Evolutionary conservation across 2,329 filamentous ascomycete genomes (phyloP).

Genomic region (Sclerotinia subarctica): DNA sequence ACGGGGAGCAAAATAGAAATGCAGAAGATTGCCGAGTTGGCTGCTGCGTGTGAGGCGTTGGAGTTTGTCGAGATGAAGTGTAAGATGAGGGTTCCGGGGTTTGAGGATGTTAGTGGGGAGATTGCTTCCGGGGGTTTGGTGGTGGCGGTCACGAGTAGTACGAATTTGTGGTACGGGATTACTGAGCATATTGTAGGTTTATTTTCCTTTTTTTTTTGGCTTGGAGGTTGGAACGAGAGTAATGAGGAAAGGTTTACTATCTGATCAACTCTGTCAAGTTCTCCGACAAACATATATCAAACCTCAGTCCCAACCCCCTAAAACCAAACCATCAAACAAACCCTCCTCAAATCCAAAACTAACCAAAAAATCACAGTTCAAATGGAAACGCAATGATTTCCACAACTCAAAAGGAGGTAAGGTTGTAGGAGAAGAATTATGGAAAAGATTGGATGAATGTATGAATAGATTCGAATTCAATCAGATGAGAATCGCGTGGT

Average conservation of each 20-base stretch:
- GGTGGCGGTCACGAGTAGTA: slow-evolving; percentile 15
- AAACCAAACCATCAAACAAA: background rate
- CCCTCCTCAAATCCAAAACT: background rate
- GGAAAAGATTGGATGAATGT: slow-evolving; percentile 8
- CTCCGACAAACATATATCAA: background rate
- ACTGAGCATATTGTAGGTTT: slow-evolving; percentile 19
- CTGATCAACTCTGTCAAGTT: no score
- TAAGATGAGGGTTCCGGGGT: background rate
- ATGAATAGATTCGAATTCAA: slow-evolving; percentile 15
- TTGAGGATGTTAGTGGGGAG: slow-evolving; percentile 13
- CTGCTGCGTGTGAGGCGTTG: slow-evolving; percentile 10
- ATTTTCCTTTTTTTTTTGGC: background rate
- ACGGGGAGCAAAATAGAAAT: background rate
- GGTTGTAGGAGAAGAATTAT: slow-evolving; percentile 12
- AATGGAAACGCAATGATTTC: slow-evolving; percentile 20
- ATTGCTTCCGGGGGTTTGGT: background rate
- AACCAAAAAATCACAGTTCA: slow-evolving; percentile 11
- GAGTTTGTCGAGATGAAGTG: slow-evolving; percentile 18
- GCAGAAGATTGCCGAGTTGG: slow-evolving; percentile 19
- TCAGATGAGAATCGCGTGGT: slow-evolving; percentile 15
- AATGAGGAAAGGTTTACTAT: background rate
- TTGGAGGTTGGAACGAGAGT: no score
- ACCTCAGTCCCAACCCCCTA: no score
- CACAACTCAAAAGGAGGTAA: slow-evolving; percentile 14
- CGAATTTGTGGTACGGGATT: slow-evolving; percentile 21